Conservation (phyloP, 495 filamentous ascomycete genomes). For the Rusavskia elegans region DNA sequence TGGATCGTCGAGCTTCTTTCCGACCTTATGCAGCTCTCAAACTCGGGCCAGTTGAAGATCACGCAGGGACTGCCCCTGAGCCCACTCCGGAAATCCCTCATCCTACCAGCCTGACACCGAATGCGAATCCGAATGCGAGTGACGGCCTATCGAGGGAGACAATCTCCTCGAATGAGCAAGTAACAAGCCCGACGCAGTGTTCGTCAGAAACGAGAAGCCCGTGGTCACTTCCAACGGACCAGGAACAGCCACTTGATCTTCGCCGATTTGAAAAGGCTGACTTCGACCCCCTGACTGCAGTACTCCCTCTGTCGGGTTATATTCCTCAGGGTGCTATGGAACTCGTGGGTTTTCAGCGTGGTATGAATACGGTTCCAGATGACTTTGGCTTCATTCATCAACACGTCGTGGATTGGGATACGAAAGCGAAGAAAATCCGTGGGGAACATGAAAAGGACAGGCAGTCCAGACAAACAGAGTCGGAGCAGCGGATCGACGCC, state of each 20-base stretch:
- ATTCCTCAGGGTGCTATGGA: conserved; percentile 3
- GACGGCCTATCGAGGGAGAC: too few relatives aligned
- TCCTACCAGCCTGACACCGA: conserved; percentile 1
- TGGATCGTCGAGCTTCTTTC: conserved; percentile 8
- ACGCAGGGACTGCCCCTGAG: conserved; percentile 1
- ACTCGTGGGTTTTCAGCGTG: conserved; percentile 6
- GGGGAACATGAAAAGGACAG: conserved; percentile 31
- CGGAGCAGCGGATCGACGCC: conserved; percentile 35
- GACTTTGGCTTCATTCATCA: conserved; percentile 35
- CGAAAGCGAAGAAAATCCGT: conserved; percentile 23
- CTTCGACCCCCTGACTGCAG: conserved; percentile 12
- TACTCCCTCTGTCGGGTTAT: conserved; percentile 5
- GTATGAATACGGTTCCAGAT: conserved; percentile 18
- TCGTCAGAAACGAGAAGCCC: not conserved
- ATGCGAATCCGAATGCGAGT: not conserved
- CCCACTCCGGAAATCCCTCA: not conserved
- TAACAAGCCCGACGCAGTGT: not conserved
- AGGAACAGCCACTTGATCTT: conserved; percentile 7
- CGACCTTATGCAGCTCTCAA: conserved; percentile 14
- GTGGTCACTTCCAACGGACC: not conserved
- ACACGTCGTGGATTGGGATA: conserved; percentile 31
- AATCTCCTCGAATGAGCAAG: not conserved
- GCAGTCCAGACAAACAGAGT: conserved; percentile 34
- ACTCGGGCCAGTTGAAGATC: conserved; percentile 6
- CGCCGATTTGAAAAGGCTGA: conserved; percentile 13